Evolutionary conservation across 2,329 filamentous ascomycete species (phyloP), one percentile per base, ranked within the genome.

Genomic region (Colletotrichum acutatum): DNA sequence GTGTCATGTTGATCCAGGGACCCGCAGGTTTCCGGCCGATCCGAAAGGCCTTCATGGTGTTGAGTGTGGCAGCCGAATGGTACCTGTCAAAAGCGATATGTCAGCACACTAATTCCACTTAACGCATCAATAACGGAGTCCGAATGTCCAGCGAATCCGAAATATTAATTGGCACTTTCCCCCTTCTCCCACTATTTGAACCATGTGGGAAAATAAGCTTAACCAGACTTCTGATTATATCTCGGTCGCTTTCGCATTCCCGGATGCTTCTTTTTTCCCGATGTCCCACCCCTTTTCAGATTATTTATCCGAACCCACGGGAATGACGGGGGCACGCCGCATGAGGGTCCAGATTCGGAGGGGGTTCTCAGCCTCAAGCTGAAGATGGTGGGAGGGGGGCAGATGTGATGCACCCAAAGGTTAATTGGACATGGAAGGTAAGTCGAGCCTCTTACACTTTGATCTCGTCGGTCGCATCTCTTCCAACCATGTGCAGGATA

Each of bases 401-500:
- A 26, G 46, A 14, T 60, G 26, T 8, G 42, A 22, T 49, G 42
- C 14, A 34, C 32, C 2, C 1, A 42, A 57, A 37, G 24, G 59
- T 52, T 49, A 49, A 56, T 60, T 61, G 60, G 54, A 56, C 24
- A 61, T 32, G 52, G 32, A 24, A 57, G 62, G 53, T 61, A 32
- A 63, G 68, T 46, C 42, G 57, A 59, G 32, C 30, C 52, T 79
- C 75, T 84, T 86, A 90, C 88, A 86, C 86, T 74, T 87, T 87
- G 76, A 90, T 90, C 78, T 90, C 88, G 77, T 90, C 87, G 24
- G 88, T 89, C 28, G 89, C 88, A 80, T 90, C 89, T 79, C 84
- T 85, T 68, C 89, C 89, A 4, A 90, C 86, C 88, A 90, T 91
- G 81, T 92, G 90, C 74, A 88, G 78, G 74, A 91, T 90, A 24